Evolutionary conservation across 2,329 filamentous ascomycete genomes (phyloP).

Genomic region (Ceratocystis smalleyi): DNA sequence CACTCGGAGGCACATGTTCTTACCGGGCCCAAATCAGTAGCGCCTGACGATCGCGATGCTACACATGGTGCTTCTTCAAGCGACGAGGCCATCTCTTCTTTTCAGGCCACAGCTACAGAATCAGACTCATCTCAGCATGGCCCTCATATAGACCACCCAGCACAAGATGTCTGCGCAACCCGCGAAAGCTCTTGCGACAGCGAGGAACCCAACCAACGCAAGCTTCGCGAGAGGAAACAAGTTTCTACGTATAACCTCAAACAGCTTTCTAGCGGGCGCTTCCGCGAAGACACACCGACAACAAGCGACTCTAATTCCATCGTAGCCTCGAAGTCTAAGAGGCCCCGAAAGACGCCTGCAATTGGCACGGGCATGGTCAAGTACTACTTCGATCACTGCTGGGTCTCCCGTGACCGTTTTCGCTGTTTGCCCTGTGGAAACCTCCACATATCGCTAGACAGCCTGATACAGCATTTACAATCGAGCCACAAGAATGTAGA

Average conservation of each 20-base stretch:
- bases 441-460: conserved; percentile 31
- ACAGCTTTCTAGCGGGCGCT: conserved; percentile 32
- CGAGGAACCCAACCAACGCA: neutral
- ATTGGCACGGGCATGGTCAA: conserved; percentile 27
- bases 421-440: conserved; percentile 37
- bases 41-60: neutral
- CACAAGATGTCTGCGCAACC: neutral
- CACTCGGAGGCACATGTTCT: too few relatives aligned
- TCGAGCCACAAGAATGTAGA: conserved; percentile 6
- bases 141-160: neutral
- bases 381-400: conserved; percentile 31
- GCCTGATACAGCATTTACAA: conserved; percentile 34
- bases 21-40: neutral
- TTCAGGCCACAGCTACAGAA: neutral
- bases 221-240: conserved; percentile 1
- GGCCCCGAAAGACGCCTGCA: neutral
- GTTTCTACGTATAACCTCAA: conserved; percentile 39
- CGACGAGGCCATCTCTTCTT: neutral
- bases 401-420: conserved; percentile 34
- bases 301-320: neutral
- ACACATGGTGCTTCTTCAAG: neutral
- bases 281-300: neutral
- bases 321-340: neutral
- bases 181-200: neutral
- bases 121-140: neutral